Base-by-base conservation (phyloP, 2,329 filamentous ascomycete species). In the Sclerotinia borealis region DNA sequence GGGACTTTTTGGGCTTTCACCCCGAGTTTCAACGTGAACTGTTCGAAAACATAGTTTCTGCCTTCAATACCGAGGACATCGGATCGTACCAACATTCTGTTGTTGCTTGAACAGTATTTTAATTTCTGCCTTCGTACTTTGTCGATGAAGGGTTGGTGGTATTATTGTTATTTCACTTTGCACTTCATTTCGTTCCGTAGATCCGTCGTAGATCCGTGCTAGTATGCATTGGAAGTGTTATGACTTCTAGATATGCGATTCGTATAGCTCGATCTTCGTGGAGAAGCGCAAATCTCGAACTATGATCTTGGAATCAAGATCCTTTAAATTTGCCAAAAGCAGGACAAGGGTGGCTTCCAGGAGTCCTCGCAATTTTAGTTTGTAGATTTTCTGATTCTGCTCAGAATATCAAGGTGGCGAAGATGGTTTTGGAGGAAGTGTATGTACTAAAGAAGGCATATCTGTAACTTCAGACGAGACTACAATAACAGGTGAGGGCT, bases 401-500 rank as follows among this genome's bases (percentile, higher is more conserved):
- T 31, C 2, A 22, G n/a, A 47, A 31, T 8, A 43, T 56, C 19
- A 56, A 22, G 43, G 47, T 19, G 48, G 48, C 10, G 47, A 19
- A n/a, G 59, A 39, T 11, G 59, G 37, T 7, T 52, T 41, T 22
- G 48, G 36, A 54, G n/a, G 25, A 13, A n/a, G 59, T 19, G 34
- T 10, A 45, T 51, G 48, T 43, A 51, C 29, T 3, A 11, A n/a
- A 27, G 49, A 61, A n/a, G 49, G n/a, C 11, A 27, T 13, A 25
- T 27, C 19, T n/a, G 63, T 52, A 22, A 27, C 19, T 11, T 68
- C 67, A 11, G 67, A 47, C 39, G 66, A 71, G 11, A 72, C 61
- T n/a, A 72, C 60, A 47, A 72, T 71, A 8, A 63, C 50, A 31
- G 59, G 67, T 43, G 64, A 60, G 55, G 15, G 58, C 17, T 50